These are phyloP conservation scores for Nakaseomyces kungkrabaensis DNA, from an alignment of 1,139 yeast genomes.

Conservation along the genomic window DNA sequence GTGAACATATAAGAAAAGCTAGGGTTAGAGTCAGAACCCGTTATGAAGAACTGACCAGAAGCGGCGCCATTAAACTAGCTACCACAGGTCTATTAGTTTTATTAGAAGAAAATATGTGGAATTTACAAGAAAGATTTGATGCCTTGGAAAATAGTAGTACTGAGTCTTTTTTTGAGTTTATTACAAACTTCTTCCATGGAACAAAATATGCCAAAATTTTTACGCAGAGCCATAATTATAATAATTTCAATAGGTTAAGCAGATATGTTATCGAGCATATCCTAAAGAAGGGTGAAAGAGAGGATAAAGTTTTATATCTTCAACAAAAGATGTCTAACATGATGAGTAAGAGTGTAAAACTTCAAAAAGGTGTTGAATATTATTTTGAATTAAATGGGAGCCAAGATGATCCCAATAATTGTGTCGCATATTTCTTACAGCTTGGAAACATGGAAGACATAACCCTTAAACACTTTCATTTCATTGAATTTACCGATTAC, in stretches of 20 bases:
- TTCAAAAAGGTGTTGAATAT: slow-evolving; percentile 33
- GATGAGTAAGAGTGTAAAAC: slow-evolving; percentile 30
- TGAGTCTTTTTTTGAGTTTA: slow-evolving; percentile 29
- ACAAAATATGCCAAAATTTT: slow-evolving; percentile 35
- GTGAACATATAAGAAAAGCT: slow-evolving; percentile 29
- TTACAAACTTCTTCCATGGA: slow-evolving; percentile 20
- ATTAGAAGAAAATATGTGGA: slow-evolving; percentile 45
- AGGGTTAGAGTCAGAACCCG: slow-evolving; percentile 37
- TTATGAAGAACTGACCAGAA: slow-evolving; percentile 34
- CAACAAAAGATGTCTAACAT: not conserved
- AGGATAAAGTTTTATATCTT: not conserved
- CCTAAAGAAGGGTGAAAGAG: not conserved
- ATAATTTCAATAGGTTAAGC: slow-evolving; percentile 21
- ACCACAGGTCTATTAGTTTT: slow-evolving; percentile 40
- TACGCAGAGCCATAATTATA: slow-evolving; percentile 40
- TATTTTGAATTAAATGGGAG: slow-evolving; percentile 28
- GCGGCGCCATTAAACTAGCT: slow-evolving; percentile 37
- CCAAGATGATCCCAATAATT: slow-evolving; percentile 39
- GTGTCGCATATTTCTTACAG: slow-evolving; percentile 45
- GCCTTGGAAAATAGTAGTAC: slow-evolving; percentile 51
- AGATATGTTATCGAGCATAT: slow-evolving; percentile 13
- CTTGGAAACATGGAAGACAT: slow-evolving; percentile 38
- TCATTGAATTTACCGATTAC: slow-evolving; percentile 33
- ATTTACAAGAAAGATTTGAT: slow-evolving; percentile 41
- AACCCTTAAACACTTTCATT: not conserved